A percentile compares a stretch with the other conserved stretches of the same genome.
Conservation (phyloP, 306 rosid species). For the Pterocarpus macrocarpus region DNA sequence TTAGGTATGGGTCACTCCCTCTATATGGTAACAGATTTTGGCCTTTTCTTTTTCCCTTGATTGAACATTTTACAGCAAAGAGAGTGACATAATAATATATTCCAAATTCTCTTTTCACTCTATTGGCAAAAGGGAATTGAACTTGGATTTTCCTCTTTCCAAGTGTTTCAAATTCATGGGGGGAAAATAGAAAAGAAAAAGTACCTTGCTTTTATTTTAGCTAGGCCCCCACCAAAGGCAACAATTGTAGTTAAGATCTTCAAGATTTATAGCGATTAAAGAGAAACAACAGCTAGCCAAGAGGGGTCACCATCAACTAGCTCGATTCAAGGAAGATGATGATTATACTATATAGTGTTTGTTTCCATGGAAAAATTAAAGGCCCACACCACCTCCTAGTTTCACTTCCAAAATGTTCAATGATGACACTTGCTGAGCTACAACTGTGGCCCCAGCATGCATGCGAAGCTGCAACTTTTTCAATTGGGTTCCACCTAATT, state of each 20-base stretch:
- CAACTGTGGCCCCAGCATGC: constrained; percentile 45
- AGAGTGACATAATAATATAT: constrained; percentile 18
- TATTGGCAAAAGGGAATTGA: constrained; percentile 28
- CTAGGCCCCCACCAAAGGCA: constrained; percentile 46
- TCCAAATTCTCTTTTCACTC: constrained; percentile 30
- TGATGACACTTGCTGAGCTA: constrained; percentile 40
- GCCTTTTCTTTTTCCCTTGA: background rate
- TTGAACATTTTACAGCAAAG: background rate
- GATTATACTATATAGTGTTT: constrained; percentile 25
- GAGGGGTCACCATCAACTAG: constrained; percentile 40
- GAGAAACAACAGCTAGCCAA: constrained; percentile 41
- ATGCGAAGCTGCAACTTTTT: constrained; percentile 33
- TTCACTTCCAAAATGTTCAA: constrained; percentile 42
- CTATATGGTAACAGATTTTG: constrained; percentile 7
- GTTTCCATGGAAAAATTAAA: background rate
- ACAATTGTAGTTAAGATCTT: constrained; percentile 41
- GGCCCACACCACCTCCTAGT: constrained; percentile 34
- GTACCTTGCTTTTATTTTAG: constrained; percentile 34
- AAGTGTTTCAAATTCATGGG: constrained; percentile 45
- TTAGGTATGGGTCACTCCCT: constrained; percentile 14
- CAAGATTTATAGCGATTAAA: constrained; percentile 38
- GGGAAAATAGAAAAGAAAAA: constrained; percentile 21
- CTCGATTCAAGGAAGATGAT: constrained; percentile 38
- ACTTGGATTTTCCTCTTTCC: constrained; percentile 40
- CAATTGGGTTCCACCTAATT: constrained; percentile 33